These are phyloP conservation scores for Naegleria lovaniensis DNA, from an alignment of 208 protist species.

Conservation along the genomic window DNA sequence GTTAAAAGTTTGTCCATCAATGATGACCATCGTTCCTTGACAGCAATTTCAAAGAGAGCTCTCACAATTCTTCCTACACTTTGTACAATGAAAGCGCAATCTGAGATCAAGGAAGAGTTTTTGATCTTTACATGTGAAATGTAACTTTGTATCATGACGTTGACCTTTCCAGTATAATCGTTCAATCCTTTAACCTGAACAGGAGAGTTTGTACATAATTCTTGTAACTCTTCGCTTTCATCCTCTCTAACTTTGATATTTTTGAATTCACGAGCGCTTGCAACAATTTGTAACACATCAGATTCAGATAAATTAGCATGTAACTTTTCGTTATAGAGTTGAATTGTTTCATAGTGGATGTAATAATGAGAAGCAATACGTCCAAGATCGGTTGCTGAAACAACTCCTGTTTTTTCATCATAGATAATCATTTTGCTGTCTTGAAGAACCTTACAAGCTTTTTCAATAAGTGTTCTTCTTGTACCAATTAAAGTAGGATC, in stretches of 20 bases:
- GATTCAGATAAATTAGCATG: conserved; percentile 72
- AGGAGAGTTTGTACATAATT: conserved; percentile 64
- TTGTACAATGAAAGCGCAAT: conserved; percentile 91
- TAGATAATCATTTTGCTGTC: conserved; percentile 60
- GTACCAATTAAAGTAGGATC: conserved; percentile 32
- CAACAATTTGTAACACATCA: conserved; percentile 80
- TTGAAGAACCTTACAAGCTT: conserved; percentile 50
- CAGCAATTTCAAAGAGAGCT: conserved; percentile 92
- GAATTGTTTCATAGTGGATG: conserved; percentile 87
- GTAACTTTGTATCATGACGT: conserved; percentile 92
- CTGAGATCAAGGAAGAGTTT: conserved; percentile 78
- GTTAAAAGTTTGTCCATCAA: conserved; percentile 74
- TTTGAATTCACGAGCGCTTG: conserved; percentile 87
- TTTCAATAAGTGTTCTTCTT: conserved; percentile 49
- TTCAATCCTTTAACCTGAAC: conserved; percentile 56
- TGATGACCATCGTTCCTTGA: conserved; percentile 77
- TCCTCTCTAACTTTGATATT: conserved; percentile 91
- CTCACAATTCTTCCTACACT: conserved; percentile 88
- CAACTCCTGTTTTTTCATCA: neutral
- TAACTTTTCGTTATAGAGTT: conserved; percentile 84
- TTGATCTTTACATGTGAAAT: conserved; percentile 76
- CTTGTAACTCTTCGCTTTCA: conserved; percentile 83
- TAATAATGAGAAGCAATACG: conserved; percentile 96
- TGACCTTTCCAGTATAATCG: conserved; percentile 82
- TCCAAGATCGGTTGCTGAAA: conserved; percentile 79